Evolutionary conservation across 148 eudicot species (phyloP).

Genomic region (Arbutus unedo): DNA sequence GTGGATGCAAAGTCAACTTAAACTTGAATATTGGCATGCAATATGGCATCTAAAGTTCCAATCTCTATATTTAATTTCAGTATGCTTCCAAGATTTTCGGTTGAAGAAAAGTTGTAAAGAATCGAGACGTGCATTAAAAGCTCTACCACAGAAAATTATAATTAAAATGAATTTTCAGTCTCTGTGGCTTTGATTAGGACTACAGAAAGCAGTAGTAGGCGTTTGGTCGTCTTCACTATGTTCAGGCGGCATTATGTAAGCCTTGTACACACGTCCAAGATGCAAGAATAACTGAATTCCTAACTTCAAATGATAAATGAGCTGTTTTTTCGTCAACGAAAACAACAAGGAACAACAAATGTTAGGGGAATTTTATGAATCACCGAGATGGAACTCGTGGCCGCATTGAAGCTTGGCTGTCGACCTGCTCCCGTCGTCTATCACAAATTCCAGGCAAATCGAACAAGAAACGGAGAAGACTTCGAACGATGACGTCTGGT

Average conservation of each 20-base stretch:
- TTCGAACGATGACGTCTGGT: constrained; percentile 3
- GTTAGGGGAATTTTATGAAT: constrained; percentile 12
- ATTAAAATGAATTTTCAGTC: not conserved
- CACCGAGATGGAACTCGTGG: constrained; percentile 69
- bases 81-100: not conserved
- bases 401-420: constrained; percentile 58
- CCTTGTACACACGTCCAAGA: not conserved
- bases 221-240: not conserved
- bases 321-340: not conserved
- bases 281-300: constrained; percentile 1
- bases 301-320: not conserved
- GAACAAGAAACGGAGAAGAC: constrained; percentile 36
- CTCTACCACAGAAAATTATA: not conserved
- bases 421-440: constrained; percentile 37
- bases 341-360: constrained; percentile 7
- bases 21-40: not conserved
- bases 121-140: not conserved
- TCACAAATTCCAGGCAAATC: constrained; percentile 55
- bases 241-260: constrained; percentile 1
- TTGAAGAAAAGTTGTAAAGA: not conserved
- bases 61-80: not conserved
- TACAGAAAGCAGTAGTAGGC: not conserved
- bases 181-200: not conserved
- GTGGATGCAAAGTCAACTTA: not conserved
- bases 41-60: not conserved